Conservation (phyloP, 257 asterid genomes). For the Handroanthus guayacan region DNA sequence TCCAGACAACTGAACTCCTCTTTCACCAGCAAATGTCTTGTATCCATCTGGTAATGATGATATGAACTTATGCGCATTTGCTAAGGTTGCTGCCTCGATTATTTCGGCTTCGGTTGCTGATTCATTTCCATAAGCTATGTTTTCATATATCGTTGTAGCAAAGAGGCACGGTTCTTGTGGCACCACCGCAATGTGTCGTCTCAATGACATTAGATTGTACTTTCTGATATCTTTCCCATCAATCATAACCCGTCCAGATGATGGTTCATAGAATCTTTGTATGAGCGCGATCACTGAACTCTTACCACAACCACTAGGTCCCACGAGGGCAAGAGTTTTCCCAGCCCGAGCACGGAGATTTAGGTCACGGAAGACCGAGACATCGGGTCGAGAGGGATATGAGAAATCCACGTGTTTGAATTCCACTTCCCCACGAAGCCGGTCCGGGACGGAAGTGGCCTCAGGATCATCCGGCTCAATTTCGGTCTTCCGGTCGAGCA, state of each 20-base stretch:
- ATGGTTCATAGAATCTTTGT: slow-evolving; percentile 67
- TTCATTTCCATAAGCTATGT: slow-evolving; percentile 75
- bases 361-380: slow-evolving; percentile 59
- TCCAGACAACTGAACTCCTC: slow-evolving; percentile 45
- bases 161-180: slow-evolving; percentile 89
- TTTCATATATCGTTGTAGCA: slow-evolving; percentile 73
- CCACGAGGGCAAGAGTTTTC: slow-evolving; percentile 79
- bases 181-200: slow-evolving; percentile 71
- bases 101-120: slow-evolving; percentile 79
- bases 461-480: slow-evolving; percentile 75
- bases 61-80: slow-evolving; percentile 66
- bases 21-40: slow-evolving; percentile 44
- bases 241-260: slow-evolving; percentile 66
- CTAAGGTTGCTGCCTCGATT: slow-evolving; percentile 67
- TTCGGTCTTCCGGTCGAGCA: slow-evolving; percentile 77
- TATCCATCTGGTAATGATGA: slow-evolving; percentile 53
- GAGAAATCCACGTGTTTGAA: slow-evolving; percentile 78
- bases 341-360: slow-evolving; percentile 78
- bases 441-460: slow-evolving; percentile 54
- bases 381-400: slow-evolving; percentile 77
- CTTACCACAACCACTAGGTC: slow-evolving; percentile 84
- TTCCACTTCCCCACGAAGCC: slow-evolving; percentile 76
- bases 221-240: slow-evolving; percentile 78
- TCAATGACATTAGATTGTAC: slow-evolving; percentile 65
- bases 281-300: slow-evolving; percentile 68